Conservation (phyloP, 345 rosid species). For the Odontarrhena argentea region DNA sequence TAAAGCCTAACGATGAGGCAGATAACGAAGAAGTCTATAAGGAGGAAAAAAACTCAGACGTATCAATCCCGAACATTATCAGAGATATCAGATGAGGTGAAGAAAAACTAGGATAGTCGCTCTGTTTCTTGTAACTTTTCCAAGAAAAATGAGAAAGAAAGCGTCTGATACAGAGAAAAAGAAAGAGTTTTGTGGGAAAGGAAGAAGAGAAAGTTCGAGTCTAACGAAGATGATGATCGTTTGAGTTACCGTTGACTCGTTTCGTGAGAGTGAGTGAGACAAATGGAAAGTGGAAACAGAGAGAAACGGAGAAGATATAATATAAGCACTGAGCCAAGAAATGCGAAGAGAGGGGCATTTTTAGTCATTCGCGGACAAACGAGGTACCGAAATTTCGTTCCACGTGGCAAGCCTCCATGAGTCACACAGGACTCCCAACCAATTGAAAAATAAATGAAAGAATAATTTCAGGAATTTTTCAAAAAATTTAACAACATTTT, state of each 20-base stretch:
- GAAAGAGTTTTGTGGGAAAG: constrained; percentile 28
- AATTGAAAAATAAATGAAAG: neutral
- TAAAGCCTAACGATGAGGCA: constrained; percentile 12
- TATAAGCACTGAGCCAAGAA: neutral
- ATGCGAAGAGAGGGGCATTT: constrained; percentile 4
- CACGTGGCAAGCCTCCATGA: constrained; percentile 20
- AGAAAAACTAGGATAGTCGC: neutral
- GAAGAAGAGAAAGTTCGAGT: constrained; percentile 24
- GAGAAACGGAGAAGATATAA: constrained; percentile 15
- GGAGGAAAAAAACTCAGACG: constrained; percentile 11
- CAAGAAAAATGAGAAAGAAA: constrained; percentile 25
- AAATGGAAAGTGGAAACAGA: constrained; percentile 20
- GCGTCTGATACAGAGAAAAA: constrained; percentile 40
- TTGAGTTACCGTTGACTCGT: constrained; percentile 10
- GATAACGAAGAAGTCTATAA: constrained; percentile 15
- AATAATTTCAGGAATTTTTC: neutral
- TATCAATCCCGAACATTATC: neutral
- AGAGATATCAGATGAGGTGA: constrained; percentile 5
- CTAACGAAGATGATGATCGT: constrained; percentile 24
- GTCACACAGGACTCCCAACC: neutral
- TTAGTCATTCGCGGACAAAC: constrained; percentile 15
- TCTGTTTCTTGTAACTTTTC: constrained; percentile 7
- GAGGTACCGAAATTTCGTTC: neutral
- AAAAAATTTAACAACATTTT: neutral
- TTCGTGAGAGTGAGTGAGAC: neutral